A percentile compares a stretch with the other conserved stretches of the same genome.
Conservation (phyloP, 495 filamentous ascomycete species). For the Collariella sp. region DNA sequence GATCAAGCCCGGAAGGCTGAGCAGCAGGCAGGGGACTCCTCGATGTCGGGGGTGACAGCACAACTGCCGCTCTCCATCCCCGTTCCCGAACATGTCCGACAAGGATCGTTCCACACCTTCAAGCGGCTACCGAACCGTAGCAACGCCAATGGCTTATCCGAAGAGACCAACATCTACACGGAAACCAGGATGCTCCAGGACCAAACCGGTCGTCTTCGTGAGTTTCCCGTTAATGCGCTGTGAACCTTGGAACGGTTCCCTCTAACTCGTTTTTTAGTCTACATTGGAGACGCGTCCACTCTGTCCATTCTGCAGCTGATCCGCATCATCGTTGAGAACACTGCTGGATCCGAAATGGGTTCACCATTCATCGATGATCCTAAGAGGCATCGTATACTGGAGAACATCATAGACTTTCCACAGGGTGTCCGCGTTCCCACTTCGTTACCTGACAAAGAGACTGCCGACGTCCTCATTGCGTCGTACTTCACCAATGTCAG, state of each 20-base stretch:
- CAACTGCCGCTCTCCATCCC: constrained; percentile 13
- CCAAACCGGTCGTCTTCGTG: constrained; percentile 47
- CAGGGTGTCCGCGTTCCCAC: constrained; percentile 36
- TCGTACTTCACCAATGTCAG: constrained; percentile 54
- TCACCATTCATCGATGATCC: constrained; percentile 64
- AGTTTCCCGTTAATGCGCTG: constrained; percentile 20
- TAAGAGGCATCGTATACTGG: constrained; percentile 58
- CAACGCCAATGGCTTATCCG: constrained; percentile 41
- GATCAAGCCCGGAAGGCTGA: constrained; percentile 17
- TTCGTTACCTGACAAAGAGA: constrained; percentile 47
- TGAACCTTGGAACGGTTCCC: background rate
- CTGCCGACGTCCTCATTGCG: constrained; percentile 45
- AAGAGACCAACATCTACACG: constrained; percentile 50
- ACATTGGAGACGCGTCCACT: constrained; percentile 66
- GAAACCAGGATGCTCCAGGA: constrained; percentile 53
- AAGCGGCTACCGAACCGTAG: constrained; percentile 46
- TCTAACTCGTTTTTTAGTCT: constrained; percentile 34
- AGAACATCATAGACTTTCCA: constrained; percentile 47
- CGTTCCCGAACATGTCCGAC: constrained; percentile 14
- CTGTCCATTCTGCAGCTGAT: constrained; percentile 64
- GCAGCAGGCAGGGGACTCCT: constrained; percentile 8
- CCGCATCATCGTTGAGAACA: constrained; percentile 61
- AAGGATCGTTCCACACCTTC: constrained; percentile 29
- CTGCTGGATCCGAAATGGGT: constrained; percentile 42
- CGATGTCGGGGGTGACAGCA: constrained; percentile 16